These are phyloP conservation scores for Chaetomium fimeti DNA, from an alignment of 495 filamentous ascomycete genomes.

Conservation along the genomic window DNA sequence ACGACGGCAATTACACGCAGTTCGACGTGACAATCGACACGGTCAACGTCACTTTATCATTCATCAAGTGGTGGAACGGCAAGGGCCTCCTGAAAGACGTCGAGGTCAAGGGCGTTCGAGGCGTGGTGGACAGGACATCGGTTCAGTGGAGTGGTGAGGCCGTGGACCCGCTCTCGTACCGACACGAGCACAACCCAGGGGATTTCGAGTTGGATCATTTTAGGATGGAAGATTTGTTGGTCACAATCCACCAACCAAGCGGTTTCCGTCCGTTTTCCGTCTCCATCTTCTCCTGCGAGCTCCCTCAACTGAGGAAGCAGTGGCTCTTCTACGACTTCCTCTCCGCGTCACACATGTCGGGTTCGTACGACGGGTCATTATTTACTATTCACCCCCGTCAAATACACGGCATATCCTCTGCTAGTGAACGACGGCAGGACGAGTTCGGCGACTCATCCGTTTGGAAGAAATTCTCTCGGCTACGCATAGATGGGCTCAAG, in stretches of 20 bases:
- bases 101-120: slow-evolving; percentile 90
- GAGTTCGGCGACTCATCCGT: slow-evolving; percentile 47
- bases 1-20: slow-evolving; percentile 95
- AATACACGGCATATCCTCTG: slow-evolving; percentile 62
- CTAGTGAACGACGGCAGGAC: slow-evolving; percentile 47
- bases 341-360: slow-evolving; percentile 92
- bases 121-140: slow-evolving; percentile 86
- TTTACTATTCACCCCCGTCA: slow-evolving; percentile 97
- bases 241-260: slow-evolving; percentile 87
- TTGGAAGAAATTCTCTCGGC: slow-evolving; percentile 91
- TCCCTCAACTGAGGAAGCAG: slow-evolving; percentile 88
- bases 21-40: slow-evolving; percentile 94
- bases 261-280: slow-evolving; percentile 91
- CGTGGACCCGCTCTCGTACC: slow-evolving; percentile 80
- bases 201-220: slow-evolving; percentile 97
- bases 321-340: slow-evolving; percentile 98
- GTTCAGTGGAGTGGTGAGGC: slow-evolving; percentile 68
- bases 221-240: slow-evolving; percentile 88
- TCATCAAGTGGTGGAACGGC: slow-evolving; percentile 96
- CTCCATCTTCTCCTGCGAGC: slow-evolving; percentile 91
- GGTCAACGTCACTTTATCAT: slow-evolving; percentile 95
- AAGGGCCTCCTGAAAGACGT: slow-evolving; percentile 90
- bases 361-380: slow-evolving; percentile 89
- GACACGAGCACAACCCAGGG: slow-evolving; percentile 82
- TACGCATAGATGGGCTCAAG: slow-evolving; percentile 88